Evolutionary conservation across 2,329 filamentous ascomycete genomes (phyloP).

Genomic region (Elsinoe perseae): DNA sequence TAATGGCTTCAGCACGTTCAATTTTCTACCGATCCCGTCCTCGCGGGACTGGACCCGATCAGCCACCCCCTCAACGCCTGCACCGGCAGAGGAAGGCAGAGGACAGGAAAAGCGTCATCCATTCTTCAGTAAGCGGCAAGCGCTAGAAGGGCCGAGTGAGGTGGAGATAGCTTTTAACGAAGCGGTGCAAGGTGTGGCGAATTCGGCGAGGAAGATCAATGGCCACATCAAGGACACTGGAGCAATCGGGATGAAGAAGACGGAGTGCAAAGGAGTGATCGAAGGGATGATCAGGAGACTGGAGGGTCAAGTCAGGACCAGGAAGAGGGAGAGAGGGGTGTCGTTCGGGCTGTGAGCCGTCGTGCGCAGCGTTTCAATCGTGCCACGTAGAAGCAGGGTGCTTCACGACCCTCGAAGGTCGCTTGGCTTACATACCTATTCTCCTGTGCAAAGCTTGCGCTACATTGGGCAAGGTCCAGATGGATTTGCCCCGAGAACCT

Average conservation of each 20-base stretch:
- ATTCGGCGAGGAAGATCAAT: slow-evolving; percentile 49
- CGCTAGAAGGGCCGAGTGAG: slow-evolving; percentile 26
- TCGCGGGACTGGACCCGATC: slow-evolving; percentile 15
- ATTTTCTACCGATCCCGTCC: slow-evolving; percentile 21
- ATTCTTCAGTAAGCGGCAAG: not conserved
- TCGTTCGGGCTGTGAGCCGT: not conserved
- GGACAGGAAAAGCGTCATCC: not conserved
- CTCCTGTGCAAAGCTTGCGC: too few species aligned
- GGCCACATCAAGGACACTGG: slow-evolving; percentile 65
- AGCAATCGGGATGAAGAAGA: slow-evolving; percentile 61
- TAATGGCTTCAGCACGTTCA: slow-evolving; percentile 43
- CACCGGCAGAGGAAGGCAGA: slow-evolving; percentile 11
- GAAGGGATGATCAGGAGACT: slow-evolving; percentile 70
- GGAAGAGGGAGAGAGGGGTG: not conserved
- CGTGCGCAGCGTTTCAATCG: too few species aligned
- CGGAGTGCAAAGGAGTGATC: slow-evolving; percentile 68
- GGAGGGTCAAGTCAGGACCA: slow-evolving; percentile 26
- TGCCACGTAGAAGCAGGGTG: too few species aligned
- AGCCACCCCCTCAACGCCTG: slow-evolving; percentile 7
- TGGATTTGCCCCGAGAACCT: too few species aligned
- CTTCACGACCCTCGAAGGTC: too few species aligned
- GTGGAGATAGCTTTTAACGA: slow-evolving; percentile 55
- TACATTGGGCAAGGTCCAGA: too few species aligned
- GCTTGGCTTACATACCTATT: too few species aligned
- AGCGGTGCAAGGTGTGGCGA: slow-evolving; percentile 59